Evolutionary conservation across 163 green algal species (phyloP), one percentile per base, ranked within the genome.

Genomic region (Coccomyxa subellipsoidea): DNA sequence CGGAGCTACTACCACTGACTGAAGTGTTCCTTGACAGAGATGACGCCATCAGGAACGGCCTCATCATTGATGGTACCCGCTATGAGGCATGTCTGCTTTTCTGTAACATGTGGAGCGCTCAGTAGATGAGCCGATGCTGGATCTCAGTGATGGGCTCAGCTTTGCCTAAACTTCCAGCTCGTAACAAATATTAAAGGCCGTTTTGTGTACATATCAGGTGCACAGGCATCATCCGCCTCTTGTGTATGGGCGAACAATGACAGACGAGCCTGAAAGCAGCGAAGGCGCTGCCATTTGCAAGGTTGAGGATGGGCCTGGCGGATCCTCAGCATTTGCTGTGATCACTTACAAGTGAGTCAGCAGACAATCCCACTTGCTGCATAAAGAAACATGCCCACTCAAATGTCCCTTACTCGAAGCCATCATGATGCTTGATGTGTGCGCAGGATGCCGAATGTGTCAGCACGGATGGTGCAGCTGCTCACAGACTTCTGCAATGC

Each of bases 191-290:
- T 6, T 32, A 53, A 18, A 54, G 37, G 27, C 1, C 9, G 15
- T 15, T n/a, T 7, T n/a, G 31, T 78, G 29, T 34, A n/a, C 32
- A 27, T 38, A 53, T 6, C 85, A 93, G 90, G 89, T 93, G 6
- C 90, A 94, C 77, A 84, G 89, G 5, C 86, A 92, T 69, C 90
- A 94, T 69, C 86, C 87, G 6, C 90, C 90, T 1, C 81, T 92
- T 0, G 88, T 92, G n/a, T 94, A 94, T 80, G 90, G 90, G 8
- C 88, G 90, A 90, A 36, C 87, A 3, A 92, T 93, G 89, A 82
- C 81, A 9, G 84, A 81, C 25, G 82, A 81, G 9, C 88, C 89
- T 29, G 89, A 93, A 54, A 27, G 76, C 36, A 91, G 84, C 66
- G 87, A 92, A 47, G 90, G 90, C 15, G 85, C 82, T 35, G 90